Percentiles rank a stretch among this genome's conserved stretches.
These are phyloP conservation scores for Wickerhamiella vanderwaltii DNA, from an alignment of 805 yeast species.

Conservation along the genomic window DNA sequence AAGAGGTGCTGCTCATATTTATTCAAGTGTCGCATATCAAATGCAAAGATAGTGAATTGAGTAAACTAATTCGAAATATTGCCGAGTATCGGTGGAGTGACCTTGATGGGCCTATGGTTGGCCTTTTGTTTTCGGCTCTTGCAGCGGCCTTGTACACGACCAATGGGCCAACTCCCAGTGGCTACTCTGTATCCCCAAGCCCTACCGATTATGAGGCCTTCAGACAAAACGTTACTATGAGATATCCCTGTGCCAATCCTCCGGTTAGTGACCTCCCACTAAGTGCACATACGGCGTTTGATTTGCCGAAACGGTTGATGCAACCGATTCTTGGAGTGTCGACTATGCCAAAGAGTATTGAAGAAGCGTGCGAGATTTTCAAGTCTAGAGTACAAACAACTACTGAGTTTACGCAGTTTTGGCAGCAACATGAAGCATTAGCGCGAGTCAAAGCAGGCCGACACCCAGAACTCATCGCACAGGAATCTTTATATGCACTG, in stretches of 20 bases:
- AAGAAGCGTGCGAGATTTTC: constrained; percentile 66
- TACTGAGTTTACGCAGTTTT: constrained; percentile 55
- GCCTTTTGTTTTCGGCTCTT: constrained; percentile 3
- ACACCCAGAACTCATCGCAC: not conserved
- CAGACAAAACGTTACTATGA: constrained; percentile 55
- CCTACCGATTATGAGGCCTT: constrained; percentile 80
- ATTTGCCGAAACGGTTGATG: constrained; percentile 37
- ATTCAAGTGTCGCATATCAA: not conserved
- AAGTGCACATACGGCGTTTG: constrained; percentile 43
- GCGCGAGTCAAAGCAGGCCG: constrained; percentile 1
- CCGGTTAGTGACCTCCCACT: constrained; percentile 39
- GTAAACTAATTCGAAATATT: not conserved
- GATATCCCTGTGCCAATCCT: constrained; percentile 61
- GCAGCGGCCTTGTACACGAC: constrained; percentile 5
- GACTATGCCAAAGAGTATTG: constrained; percentile 57
- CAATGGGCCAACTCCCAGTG: not conserved
- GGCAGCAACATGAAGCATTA: constrained; percentile 47
- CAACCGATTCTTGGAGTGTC: constrained; percentile 18
- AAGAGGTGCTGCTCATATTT: not conserved
- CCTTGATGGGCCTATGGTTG: constrained; percentile 3
- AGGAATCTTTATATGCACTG: constrained; percentile 36
- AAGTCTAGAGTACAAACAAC: constrained; percentile 50
- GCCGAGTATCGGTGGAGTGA: constrained; percentile 9
- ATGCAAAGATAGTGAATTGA: not conserved
- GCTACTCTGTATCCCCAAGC: constrained; percentile 28